Evolutionary conservation across 768 basidiomycete genomes (phyloP).

Genomic region (Leccinum subtestaceum): DNA sequence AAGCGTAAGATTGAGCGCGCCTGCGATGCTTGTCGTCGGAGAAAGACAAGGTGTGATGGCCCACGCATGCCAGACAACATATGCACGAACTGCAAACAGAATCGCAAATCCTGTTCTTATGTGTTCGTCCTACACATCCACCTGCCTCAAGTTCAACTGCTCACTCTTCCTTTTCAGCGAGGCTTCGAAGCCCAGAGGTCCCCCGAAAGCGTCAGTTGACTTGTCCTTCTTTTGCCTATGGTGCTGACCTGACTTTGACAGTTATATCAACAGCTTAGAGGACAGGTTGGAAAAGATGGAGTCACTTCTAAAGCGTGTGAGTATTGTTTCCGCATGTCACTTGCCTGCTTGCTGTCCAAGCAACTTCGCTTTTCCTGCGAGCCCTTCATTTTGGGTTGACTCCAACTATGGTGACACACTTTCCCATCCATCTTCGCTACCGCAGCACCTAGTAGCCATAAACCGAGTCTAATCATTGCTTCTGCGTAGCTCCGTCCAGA

Average conservation of each 20-base stretch:
- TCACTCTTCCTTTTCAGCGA: conserved; percentile 40
- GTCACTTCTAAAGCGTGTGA: conserved; percentile 49
- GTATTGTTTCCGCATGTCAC: conserved; percentile 9
- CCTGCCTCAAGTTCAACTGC: neutral
- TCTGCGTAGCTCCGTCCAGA: conserved; percentile 56
- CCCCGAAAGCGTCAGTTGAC: conserved; percentile 60
- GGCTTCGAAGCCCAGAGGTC: conserved; percentile 61
- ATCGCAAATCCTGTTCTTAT: conserved; percentile 56
- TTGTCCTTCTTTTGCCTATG: neutral
- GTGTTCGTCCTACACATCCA: conserved; percentile 38
- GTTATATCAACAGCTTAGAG: conserved; percentile 59
- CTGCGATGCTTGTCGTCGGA: conserved; percentile 57
- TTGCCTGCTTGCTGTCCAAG: neutral
- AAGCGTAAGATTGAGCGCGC: conserved; percentile 53
- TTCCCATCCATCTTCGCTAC: neutral
- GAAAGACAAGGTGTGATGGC: conserved; percentile 63
- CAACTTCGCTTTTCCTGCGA: neutral
- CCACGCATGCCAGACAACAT: conserved; percentile 46
- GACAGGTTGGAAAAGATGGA: conserved; percentile 58
- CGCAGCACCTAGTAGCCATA: neutral
- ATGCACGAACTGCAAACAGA: conserved; percentile 57
- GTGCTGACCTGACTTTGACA: conserved; percentile 20
- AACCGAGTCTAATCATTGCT: conserved; percentile 9
- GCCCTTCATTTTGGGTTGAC: neutral
- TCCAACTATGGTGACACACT: neutral